Percentiles rank a stretch among this genome's conserved stretches.
These are phyloP conservation scores for Boletus coffeatus DNA, from an alignment of 1,284 basidiomycete species.

Conservation along the genomic window DNA sequence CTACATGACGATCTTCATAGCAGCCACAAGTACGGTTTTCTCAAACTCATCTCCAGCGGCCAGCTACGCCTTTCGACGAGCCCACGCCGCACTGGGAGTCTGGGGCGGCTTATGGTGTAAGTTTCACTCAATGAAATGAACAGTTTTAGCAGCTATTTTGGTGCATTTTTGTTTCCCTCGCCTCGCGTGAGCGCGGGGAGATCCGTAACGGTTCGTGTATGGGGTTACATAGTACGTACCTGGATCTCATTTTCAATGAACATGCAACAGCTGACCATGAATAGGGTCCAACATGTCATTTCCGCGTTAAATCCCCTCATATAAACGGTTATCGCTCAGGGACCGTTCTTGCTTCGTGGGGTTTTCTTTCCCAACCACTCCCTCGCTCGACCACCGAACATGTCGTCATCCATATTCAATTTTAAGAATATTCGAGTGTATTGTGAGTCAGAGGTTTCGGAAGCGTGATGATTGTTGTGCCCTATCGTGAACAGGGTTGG, in stretches of 20 bases:
- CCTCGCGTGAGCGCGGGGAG: not conserved
- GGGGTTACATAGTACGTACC: not conserved
- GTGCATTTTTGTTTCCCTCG: not conserved
- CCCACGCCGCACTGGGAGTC: not conserved
- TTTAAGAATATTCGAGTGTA: conserved; percentile 58
- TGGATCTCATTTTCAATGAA: not conserved
- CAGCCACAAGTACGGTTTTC: not conserved
- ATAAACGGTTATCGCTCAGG: not conserved
- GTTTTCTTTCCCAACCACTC: not conserved
- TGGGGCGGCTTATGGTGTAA: not conserved
- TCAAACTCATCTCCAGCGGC: not conserved
- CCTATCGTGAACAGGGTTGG: conserved; percentile 46
- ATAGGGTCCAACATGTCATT: not conserved
- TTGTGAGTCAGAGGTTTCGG: conserved; percentile 34
- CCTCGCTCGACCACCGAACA: not conserved
- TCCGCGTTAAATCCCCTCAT: not conserved
- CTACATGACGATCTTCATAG: not conserved
- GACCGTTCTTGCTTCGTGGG: not conserved
- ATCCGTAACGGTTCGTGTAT: not conserved
- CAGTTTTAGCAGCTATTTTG: not conserved
- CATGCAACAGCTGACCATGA: not conserved
- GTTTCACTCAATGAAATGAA: not conserved
- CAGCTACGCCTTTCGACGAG: not conserved
- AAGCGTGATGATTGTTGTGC: not conserved
- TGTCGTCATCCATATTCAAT: conserved; percentile 9